Base-by-base conservation (phyloP, 2,329 filamentous ascomycete genomes). In the Colletotrichum viniferum region DNA sequence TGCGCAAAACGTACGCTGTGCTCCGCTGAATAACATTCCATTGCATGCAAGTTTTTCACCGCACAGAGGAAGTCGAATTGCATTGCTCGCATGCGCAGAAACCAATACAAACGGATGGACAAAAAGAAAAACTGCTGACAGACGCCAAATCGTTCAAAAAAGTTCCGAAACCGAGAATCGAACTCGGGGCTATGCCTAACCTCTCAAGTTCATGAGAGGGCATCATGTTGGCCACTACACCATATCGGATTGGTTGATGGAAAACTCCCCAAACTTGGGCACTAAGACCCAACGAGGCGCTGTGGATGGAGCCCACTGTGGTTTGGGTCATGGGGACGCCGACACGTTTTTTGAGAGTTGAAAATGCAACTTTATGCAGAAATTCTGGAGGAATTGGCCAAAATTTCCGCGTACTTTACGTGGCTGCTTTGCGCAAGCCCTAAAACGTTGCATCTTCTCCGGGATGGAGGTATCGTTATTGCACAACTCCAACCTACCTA, bases 191-290 rank as follows among this genome's bases (percentile, higher is more conserved):
- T 70, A 58, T 73, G 66, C 48, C 56, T 64, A 70, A 64, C 66
- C 67, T 64, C 68, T 30, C 71, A 52, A 0, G 26, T 10, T 21
- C 4, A 30, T 71, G 58, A 70, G 66, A 73, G 71, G 71, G 71
- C 71, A 73, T 73, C 71, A 73, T 73, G 71, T 73, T 73, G 65
- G 71, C 71, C 71, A 73, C 71, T 73, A 73, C 71, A 73, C 65
- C 71, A 73, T 73, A 73, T 73, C 71, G 71, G 65, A 73, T 56
- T 56, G 7, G 21, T 14, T 21, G 16, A 7, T 38, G 28, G 7
- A 2, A 0, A 18, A 0, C 0, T 0, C 26, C 4, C 4, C 4
- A 4, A 26, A 4, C 26, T 26, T 4, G 26, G 3, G 7, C 28
- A 16, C 30, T 21, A 61, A 61, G 18, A 0, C 0, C 13, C 24